Evolutionary conservation across 2,329 filamentous ascomycete genomes (phyloP).

Genomic region (Penicillium sp.): DNA sequence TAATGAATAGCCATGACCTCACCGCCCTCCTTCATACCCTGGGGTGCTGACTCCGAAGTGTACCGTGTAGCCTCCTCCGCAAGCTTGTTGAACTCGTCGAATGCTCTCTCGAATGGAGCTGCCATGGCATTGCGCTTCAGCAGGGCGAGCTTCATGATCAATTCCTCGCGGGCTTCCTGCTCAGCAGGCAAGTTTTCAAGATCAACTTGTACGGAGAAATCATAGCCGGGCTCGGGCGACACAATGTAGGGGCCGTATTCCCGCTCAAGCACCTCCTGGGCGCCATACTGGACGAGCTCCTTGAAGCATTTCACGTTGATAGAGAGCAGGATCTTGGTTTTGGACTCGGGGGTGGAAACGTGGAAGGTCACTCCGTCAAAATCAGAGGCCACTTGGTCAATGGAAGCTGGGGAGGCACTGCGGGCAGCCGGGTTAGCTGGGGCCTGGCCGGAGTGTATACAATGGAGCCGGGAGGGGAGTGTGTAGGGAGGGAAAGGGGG

Average conservation of each 20-base stretch:
- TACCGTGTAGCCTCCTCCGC: slow-evolving; percentile 88
- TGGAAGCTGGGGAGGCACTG: slow-evolving; percentile 80
- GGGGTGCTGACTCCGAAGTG: slow-evolving; percentile 88
- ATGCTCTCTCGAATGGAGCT: slow-evolving; percentile 95
- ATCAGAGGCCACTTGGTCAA: slow-evolving; percentile 98
- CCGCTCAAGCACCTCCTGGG: slow-evolving; percentile 83
- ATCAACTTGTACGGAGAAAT: slow-evolving; percentile 92
- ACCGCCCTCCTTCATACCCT: slow-evolving; percentile 84
- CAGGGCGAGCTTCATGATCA: slow-evolving; percentile 83
- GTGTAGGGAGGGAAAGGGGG: slow-evolving; percentile 9
- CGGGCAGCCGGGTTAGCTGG: slow-evolving; percentile 37
- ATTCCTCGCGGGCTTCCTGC: slow-evolving; percentile 80
- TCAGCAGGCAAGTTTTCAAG: slow-evolving; percentile 80
- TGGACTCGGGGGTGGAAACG: slow-evolving; percentile 91
- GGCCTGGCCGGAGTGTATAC: slow-evolving; percentile 34
- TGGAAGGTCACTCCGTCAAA: slow-evolving; percentile 99
- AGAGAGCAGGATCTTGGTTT: slow-evolving; percentile 91
- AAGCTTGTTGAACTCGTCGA: slow-evolving; percentile 84
- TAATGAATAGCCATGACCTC: slow-evolving; percentile 97
- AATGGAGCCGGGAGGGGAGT: slow-evolving; percentile 25
- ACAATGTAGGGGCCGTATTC: slow-evolving; percentile 95
- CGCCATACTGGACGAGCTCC: slow-evolving; percentile 90
- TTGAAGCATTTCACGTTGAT: slow-evolving; percentile 92
- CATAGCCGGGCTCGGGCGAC: slow-evolving; percentile 82
- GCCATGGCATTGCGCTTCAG: slow-evolving; percentile 99